phyloP scores from a whole-genome alignment of 306 rosid species.

The Notholithocarpus densiflorus region DNA sequence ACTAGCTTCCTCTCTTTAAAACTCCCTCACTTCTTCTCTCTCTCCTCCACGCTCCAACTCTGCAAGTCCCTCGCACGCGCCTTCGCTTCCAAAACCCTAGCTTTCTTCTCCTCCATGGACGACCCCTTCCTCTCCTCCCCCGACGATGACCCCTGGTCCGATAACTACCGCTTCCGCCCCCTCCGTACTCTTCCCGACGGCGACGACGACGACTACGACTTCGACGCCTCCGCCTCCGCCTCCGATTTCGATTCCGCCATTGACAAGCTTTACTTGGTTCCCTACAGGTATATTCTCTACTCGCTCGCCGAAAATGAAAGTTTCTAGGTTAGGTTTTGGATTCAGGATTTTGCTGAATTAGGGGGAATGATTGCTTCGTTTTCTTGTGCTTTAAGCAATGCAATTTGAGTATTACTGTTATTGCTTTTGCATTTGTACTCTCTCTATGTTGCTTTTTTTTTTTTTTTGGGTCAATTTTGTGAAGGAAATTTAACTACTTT shows the following conservation, averaged over 20 bases:
- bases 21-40: constrained; percentile 4
- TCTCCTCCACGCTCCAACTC: constrained; percentile 55
- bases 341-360: too few species aligned
- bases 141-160: constrained; percentile 28
- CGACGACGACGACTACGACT: constrained; percentile 29
- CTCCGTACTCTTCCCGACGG: constrained; percentile 54
- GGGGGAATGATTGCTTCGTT: neutral
- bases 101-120: constrained; percentile 55
- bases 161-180: constrained; percentile 42
- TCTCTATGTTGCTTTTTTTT: too few species aligned
- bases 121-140: constrained; percentile 21
- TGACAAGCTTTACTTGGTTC: constrained; percentile 62
- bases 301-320: too few species aligned
- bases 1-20: constrained; percentile 44
- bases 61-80: constrained; percentile 58
- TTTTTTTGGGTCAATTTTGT: too few species aligned
- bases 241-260: constrained; percentile 17
- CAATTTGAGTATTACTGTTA: neutral
- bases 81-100: constrained; percentile 55
- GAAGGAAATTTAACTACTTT: too few species aligned
- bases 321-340: neutral
- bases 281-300: constrained; percentile 42
- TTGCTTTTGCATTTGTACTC: too few species aligned
- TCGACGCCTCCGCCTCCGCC: constrained; percentile 20
- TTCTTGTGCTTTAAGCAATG: neutral